phyloP scores from a whole-genome alignment of 2,329 filamentous ascomycete species.

The Pseudopyrenochaeta lycopersici region DNA sequence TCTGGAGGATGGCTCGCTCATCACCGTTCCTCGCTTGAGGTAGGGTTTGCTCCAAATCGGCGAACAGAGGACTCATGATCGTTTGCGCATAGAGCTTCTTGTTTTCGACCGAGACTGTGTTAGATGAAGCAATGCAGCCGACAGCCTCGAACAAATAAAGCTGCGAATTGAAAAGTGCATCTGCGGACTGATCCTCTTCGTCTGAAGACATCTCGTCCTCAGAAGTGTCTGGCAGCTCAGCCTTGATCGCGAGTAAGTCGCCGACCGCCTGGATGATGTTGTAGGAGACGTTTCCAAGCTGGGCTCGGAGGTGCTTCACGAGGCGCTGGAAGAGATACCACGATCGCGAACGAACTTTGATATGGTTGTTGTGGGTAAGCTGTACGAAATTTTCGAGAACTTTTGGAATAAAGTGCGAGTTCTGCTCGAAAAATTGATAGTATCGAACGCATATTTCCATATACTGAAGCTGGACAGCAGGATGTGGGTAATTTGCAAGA shows the following conservation, averaged over 20 bases:
- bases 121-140: slow-evolving; percentile 87
- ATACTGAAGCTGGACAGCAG: slow-evolving; percentile 91
- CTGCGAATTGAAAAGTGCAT: slow-evolving; percentile 89
- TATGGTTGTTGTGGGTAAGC: slow-evolving; percentile 86
- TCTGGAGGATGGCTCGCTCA: slow-evolving; percentile 82
- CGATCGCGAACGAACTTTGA: slow-evolving; percentile 86
- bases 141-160: slow-evolving; percentile 95
- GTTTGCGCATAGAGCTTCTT: slow-evolving; percentile 87
- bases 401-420: slow-evolving; percentile 80
- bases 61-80: slow-evolving; percentile 88
- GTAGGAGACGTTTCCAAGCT: slow-evolving; percentile 89
- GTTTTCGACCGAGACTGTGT: slow-evolving; percentile 79
- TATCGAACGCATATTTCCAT: slow-evolving; percentile 99
- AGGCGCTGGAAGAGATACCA: slow-evolving; percentile 98
- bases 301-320: slow-evolving; percentile 83
- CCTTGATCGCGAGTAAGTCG: slow-evolving; percentile 89
- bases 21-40: slow-evolving; percentile 80
- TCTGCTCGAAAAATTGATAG: slow-evolving; percentile 88
- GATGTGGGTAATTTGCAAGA: slow-evolving; percentile 85
- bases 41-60: slow-evolving; percentile 86
- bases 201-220: slow-evolving; percentile 94
- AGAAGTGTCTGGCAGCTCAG: slow-evolving; percentile 81
- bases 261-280: slow-evolving; percentile 89
- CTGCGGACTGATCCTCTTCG: slow-evolving; percentile 87
- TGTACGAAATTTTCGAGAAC: slow-evolving; percentile 92